Base-by-base conservation (phyloP, 495 filamentous ascomycete genomes). In the Penicillium pancosmium region DNA sequence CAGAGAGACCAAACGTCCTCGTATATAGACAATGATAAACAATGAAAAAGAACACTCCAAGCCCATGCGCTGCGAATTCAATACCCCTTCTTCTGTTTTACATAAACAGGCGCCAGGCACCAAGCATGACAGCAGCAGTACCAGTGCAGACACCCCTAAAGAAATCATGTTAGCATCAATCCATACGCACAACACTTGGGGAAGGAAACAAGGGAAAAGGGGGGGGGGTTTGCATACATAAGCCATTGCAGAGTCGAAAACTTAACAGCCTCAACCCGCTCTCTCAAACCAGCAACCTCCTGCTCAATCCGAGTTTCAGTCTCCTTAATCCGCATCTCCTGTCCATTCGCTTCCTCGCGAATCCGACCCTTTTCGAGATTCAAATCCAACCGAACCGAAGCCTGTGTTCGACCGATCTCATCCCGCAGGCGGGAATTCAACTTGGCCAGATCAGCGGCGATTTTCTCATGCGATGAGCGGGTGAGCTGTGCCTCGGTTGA, bases 251-350 rank as follows among this genome's bases (percentile, higher is more conserved):
- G 72, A 47, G 95, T 98, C 64, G 90, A 89, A 73, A 98, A 98
- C 78, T 99, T 98, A 59, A 99, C 94, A 55, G 90, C 91, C 79
- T 98, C 95, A 34, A 99, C 80, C 74, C 93, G 86, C 77, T 97
- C 94, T 60, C 91, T 79, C 63, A 99, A 70, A 19, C 88, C 90
- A 21, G 94, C 94, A 41, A 94, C 92, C 78, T 98, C 94, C 77
- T 97, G 94, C 79, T 99, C 94, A 73, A 99, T 98, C 70, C 94
- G 84, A 48, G 92, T 96, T 75, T 99, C 94, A 16, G 95, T 98
- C 81, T 99, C 94, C 79, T 96, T 97, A 63, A 99, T 92, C 77
- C 96, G 96, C 78, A 99, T 82, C 76, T 98, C 94, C 78, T 98
- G 94, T 63, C 90, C 89, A 65, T 96, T 96, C 9, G 92, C 92